A percentile compares a stretch with the other conserved stretches of the same genome.
phyloP scores from a whole-genome alignment of 2,329 filamentous ascomycete species.

The Colletotrichum plurivorum region DNA sequence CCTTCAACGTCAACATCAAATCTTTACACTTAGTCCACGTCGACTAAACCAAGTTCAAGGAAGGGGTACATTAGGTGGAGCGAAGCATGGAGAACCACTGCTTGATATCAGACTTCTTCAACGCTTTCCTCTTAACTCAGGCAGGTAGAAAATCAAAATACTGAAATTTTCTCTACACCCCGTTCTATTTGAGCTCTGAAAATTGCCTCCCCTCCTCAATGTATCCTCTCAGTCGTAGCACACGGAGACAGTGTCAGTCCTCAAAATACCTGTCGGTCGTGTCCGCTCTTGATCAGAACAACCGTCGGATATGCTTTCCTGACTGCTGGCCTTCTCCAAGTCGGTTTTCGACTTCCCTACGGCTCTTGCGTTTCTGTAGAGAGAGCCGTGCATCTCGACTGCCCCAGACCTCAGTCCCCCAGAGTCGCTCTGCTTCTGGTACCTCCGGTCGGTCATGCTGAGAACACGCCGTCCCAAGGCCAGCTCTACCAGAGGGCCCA shows the following conservation, averaged over 20 bases:
- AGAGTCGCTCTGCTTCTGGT: conserved; percentile 17
- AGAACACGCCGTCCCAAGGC: conserved; percentile 9
- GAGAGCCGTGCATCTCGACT: background rate
- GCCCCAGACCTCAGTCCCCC: background rate
- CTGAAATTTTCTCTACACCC: background rate
- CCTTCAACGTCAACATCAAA: too few species aligned
- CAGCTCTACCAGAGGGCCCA: conserved; percentile 6
- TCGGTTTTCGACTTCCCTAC: background rate
- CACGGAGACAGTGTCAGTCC: background rate
- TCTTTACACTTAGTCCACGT: too few species aligned
- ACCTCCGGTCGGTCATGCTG: conserved; percentile 9
- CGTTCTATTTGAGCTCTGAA: background rate
- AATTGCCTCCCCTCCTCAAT: background rate
- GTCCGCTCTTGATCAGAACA: background rate
- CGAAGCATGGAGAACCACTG: too few species aligned
- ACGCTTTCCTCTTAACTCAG: too few species aligned
- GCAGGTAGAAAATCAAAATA: too few species aligned
- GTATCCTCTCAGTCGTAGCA: background rate
- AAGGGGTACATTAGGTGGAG: too few species aligned
- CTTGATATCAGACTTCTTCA: too few species aligned
- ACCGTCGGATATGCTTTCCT: conserved; percentile 11
- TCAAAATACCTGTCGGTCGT: background rate
- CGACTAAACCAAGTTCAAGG: too few species aligned
- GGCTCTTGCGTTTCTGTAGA: background rate
- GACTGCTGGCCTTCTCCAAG: conserved; percentile 3